Percentiles rank a stretch among this genome's conserved stretches.
Conservation (phyloP, 192 early-diverging fungal species). For the Neocallimastix lanati region DNA sequence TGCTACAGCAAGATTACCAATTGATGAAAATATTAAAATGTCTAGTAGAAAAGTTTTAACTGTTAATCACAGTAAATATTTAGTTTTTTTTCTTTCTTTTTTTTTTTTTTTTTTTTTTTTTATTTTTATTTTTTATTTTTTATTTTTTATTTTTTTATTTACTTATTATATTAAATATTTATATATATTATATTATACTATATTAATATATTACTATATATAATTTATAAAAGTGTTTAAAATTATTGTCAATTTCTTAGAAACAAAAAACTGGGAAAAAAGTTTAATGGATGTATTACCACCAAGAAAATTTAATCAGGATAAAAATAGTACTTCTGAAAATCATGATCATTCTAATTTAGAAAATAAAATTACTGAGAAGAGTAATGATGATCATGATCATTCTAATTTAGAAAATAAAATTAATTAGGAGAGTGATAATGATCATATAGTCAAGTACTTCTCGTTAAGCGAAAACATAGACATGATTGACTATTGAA, state of each 20-base stretch:
- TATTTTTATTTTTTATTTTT: constrained; percentile 8
- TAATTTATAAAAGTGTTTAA: constrained; percentile 60
- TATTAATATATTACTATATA: no score
- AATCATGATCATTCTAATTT: neutral
- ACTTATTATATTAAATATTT: no score
- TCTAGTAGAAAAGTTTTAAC: constrained; percentile 67
- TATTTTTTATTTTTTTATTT: neutral
- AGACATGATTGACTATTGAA: no score
- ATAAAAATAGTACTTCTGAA: neutral
- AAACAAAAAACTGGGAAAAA: constrained; percentile 59
- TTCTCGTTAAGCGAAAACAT: no score
- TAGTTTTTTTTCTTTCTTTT: constrained; percentile 4
- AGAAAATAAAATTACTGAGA: neutral
- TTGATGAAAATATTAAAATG: constrained; percentile 68
- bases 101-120: neutral
- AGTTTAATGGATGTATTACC: constrained; percentile 86
- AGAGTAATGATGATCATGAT: no score
- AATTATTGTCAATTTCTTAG: constrained; percentile 65
- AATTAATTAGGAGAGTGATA: neutral
- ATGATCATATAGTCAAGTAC: neutral
- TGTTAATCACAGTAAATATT: constrained; percentile 62
- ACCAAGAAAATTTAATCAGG: constrained; percentile 51
- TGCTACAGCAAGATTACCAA: constrained; percentile 59
- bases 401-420: neutral
- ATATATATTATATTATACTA: no score